Evolutionary conservation across 2,329 filamentous ascomycete genomes (phyloP).

Genomic region (Pyricularia sp.): DNA sequence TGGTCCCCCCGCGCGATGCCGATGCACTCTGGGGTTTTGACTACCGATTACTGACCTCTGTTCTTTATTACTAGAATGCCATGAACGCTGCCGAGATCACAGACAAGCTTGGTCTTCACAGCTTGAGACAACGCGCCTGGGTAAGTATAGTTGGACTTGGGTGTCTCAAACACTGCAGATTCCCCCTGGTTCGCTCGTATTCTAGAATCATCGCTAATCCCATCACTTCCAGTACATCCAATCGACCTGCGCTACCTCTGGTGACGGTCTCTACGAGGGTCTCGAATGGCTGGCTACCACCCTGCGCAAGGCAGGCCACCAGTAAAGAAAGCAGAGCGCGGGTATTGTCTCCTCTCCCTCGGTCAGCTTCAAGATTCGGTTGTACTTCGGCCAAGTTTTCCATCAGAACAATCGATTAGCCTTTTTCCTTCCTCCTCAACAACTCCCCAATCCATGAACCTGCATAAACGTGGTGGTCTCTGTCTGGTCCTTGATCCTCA

Average conservation of each 20-base stretch:
- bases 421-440: constrained; percentile 1
- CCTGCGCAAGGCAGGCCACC: constrained; percentile 64
- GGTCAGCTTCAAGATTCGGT: constrained; percentile 35
- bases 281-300: constrained; percentile 86
- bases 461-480: constrained; percentile 1
- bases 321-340: constrained; percentile 34
- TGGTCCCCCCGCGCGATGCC: not conserved
- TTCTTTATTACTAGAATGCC: constrained; percentile 62
- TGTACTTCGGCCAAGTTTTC: constrained; percentile 47
- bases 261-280: constrained; percentile 99
- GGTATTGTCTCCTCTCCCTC: constrained; percentile 26
- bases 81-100: constrained; percentile 99
- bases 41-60: constrained; percentile 12
- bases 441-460: not conserved
- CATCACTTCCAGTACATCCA: constrained; percentile 71
- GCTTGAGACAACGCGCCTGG: constrained; percentile 96
- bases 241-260: constrained; percentile 97
- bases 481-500: constrained; percentile 11
- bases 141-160: constrained; percentile 51
- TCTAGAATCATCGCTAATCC: constrained; percentile 6
- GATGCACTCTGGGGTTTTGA: not conserved
- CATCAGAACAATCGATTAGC: constrained; percentile 20
- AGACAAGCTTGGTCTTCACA: constrained; percentile 99
- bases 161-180: not conserved
- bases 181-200: not conserved